Evolutionary conservation across 352 stramenopile genomes (phyloP), one percentile per base, ranked within the genome.

Genomic region (Detonula confervacea): DNA sequence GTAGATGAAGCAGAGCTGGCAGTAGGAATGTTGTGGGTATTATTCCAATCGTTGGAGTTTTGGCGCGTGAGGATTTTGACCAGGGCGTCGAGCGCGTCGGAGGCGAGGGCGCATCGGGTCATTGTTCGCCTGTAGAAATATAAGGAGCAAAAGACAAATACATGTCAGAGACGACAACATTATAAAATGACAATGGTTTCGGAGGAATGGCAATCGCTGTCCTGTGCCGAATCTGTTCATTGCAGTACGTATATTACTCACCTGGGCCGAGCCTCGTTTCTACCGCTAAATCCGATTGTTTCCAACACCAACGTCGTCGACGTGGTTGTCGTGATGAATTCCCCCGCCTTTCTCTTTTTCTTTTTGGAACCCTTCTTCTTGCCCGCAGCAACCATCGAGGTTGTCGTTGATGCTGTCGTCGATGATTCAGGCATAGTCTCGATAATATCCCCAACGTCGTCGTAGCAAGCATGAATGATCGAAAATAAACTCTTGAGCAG

Each of bases 31-130:
- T 5, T 47, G 39, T 9, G 39, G 16, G 39, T 5, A 24, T 1
- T 25, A 24, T 37, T 27, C 29, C 6, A 22, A 22, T 47, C 8
- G 7, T 16, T n/a, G 1, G 27, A 29, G 16, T 47, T 16, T 11
- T 47, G 12, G 29, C 3, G 16, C 9, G 49, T 44, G 12, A 87
- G 56, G 25, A 51, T 80, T 46, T 73, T 22, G 55, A 55, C 24
- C 11, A 92, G 66, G 20, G 71, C 72, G 33, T 78, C 74, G 29
- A 89, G 66, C 9, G 68, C 59, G 52, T 86, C 76, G 8, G 57
- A 78, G 29, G 77, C 73, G 39, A 90, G 78, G 20, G 47, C 57
- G 33, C 64, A 80, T 14, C 78, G 73, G 14, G 63, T 74, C 4
- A 66, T 49, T 55, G 64, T 84, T 74, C 77, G 80, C 42, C 39